phyloP scores from a whole-genome alignment of 2,329 filamentous ascomycete genomes.

The Parastagonospora nodorum region DNA sequence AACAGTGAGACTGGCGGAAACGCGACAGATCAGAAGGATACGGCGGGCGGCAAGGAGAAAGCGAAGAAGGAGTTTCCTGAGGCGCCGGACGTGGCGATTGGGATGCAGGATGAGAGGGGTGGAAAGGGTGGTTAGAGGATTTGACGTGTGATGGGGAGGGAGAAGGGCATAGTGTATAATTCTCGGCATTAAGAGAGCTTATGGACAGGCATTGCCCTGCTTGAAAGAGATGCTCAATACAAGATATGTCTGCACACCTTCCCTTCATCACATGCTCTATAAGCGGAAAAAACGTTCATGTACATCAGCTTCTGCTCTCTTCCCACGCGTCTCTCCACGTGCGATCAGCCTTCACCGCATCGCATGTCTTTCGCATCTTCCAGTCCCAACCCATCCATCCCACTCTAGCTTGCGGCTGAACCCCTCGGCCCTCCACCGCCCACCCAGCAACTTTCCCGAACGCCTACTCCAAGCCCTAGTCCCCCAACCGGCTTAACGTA shows the following conservation, averaged over 20 bases:
- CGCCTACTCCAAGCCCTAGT: neutral
- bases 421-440: no score
- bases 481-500: neutral
- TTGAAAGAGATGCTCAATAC: no score
- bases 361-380: neutral
- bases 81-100: conserved; percentile 53
- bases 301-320: no score
- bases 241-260: no score
- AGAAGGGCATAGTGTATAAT: no score
- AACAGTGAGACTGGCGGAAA: conserved; percentile 45
- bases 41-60: conserved; percentile 42
- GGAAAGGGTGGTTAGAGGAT: conserved; percentile 46
- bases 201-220: neutral
- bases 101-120: conserved; percentile 58
- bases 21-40: conserved; percentile 48
- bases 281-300: no score
- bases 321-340: no score
- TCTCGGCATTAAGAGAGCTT: no score
- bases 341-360: no score
- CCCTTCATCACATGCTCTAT: no score
- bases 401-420: no score
- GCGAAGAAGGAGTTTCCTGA: conserved; percentile 56
- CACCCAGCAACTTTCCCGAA: neutral
- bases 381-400: neutral
- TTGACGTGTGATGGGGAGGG: neutral